Evolutionary conservation across 306 rosid species (phyloP).

Genomic region (Rubus idaeus): DNA sequence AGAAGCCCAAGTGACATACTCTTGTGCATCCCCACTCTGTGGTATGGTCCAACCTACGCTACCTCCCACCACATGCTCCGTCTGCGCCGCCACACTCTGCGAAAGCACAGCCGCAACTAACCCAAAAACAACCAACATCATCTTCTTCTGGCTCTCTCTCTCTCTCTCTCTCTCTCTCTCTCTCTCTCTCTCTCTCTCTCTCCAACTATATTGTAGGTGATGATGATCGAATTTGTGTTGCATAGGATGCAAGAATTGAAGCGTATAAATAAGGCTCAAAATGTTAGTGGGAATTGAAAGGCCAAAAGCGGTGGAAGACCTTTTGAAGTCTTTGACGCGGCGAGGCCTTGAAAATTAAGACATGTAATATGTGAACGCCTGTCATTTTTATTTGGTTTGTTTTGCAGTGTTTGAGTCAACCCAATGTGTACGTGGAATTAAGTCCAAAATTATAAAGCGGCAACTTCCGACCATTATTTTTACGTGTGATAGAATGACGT

Average conservation of each 20-base stretch:
- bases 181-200: background rate
- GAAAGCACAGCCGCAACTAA: constrained; percentile 20
- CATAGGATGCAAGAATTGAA: background rate
- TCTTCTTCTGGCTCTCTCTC: constrained; percentile 4
- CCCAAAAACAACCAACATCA: background rate
- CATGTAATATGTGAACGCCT: background rate
- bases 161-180: background rate
- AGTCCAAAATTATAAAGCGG: too few species aligned
- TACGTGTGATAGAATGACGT: too few species aligned
- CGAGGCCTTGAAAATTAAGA: too few species aligned
- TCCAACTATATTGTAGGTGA: background rate
- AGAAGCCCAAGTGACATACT: constrained; percentile 39
- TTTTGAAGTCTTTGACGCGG: background rate
- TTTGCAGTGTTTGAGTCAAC: background rate
- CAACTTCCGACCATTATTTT: too few species aligned
- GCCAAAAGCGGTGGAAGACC: background rate
- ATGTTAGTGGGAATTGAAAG: background rate
- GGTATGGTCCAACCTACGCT: constrained; percentile 37
- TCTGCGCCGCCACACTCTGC: constrained; percentile 23
- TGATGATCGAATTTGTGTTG: background rate
- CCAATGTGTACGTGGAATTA: too few species aligned
- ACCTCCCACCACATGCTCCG: constrained; percentile 40
- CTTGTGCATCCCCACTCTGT: background rate
- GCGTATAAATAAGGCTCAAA: background rate
- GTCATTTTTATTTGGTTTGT: background rate